phyloP scores from a whole-genome alignment of 768 basidiomycete genomes.

The Amanita rimosa region DNA sequence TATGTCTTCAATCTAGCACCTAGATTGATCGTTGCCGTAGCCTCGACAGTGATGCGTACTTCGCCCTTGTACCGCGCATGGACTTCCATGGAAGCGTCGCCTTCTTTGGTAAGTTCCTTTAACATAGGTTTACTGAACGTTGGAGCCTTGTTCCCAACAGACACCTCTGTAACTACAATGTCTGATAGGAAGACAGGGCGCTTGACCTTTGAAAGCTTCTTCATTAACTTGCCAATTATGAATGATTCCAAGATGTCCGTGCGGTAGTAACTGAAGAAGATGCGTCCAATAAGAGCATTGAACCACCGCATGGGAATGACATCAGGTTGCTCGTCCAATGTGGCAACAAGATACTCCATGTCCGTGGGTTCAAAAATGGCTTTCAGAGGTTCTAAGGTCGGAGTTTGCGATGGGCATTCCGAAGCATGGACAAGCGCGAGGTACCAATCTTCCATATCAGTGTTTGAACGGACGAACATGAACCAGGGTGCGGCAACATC shows the following conservation, averaged over 20 bases:
- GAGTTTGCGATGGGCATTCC: conserved; percentile 47
- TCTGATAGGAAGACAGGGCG: conserved; percentile 80
- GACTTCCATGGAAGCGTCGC: conserved; percentile 84
- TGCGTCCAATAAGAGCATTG: conserved; percentile 84
- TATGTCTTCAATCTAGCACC: conserved; percentile 83
- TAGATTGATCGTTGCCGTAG: conserved; percentile 78
- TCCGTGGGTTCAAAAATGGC: conserved; percentile 63
- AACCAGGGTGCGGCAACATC: conserved; percentile 71
- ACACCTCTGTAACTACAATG: conserved; percentile 79
- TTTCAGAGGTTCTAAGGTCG: conserved; percentile 47
- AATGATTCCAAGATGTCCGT: conserved; percentile 74
- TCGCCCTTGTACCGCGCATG: conserved; percentile 80
- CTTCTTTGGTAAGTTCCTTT: conserved; percentile 91
- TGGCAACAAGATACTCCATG: conserved; percentile 75
- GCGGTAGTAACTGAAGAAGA: conserved; percentile 88
- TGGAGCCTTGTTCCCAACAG: conserved; percentile 75
- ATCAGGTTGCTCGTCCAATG: conserved; percentile 88
- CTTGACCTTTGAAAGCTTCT: conserved; percentile 88
- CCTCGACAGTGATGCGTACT: conserved; percentile 81
- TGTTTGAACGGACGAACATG: conserved; percentile 79
- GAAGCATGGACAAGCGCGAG: conserved; percentile 70
- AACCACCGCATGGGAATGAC: conserved; percentile 97
- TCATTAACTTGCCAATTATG: conserved; percentile 84
- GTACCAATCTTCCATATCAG: conserved; percentile 98
- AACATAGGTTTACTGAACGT: conserved; percentile 96